Conservation (phyloP, 108 stramenopile species). For the Discostella pseudostelligera region DNA sequence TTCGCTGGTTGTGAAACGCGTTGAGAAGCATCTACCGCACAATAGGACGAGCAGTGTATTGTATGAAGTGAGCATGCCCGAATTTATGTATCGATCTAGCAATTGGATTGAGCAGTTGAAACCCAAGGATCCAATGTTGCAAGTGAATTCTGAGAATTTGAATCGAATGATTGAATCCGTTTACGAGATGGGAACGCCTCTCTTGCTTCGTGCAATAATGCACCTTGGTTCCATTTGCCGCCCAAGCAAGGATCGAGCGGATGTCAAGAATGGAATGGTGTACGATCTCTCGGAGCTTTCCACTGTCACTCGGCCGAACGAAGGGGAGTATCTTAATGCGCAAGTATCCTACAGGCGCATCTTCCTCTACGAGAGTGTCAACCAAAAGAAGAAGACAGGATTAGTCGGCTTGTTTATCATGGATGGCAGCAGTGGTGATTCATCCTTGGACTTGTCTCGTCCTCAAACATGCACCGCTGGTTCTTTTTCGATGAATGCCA, state of each 20-base stretch:
- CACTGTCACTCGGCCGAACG: constrained; percentile 56
- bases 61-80: constrained; percentile 92
- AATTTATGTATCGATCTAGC: constrained; percentile 58
- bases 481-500: constrained; percentile 53
- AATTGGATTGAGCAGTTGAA: constrained; percentile 61
- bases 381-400: constrained; percentile 67
- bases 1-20: constrained; percentile 52
- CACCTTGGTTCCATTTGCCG: constrained; percentile 86
- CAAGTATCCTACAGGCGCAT: constrained; percentile 65
- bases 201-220: constrained; percentile 73
- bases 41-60: constrained; percentile 59
- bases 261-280: constrained; percentile 47
- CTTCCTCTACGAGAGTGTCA: constrained; percentile 79
- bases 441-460: constrained; percentile 45
- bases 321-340: constrained; percentile 66
- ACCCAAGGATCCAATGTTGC: constrained; percentile 34
- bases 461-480: constrained; percentile 37
- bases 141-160: constrained; percentile 47
- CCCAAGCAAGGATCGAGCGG: constrained; percentile 25
- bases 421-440: constrained; percentile 52
- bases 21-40: constrained; percentile 89
- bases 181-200: constrained; percentile 86
- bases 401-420: constrained; percentile 73
- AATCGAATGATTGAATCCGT: constrained; percentile 72
- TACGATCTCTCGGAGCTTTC: constrained; percentile 63